phyloP scores from a whole-genome alignment of 371 early-diverging fungal species.

The Coemansia sp. region DNA sequence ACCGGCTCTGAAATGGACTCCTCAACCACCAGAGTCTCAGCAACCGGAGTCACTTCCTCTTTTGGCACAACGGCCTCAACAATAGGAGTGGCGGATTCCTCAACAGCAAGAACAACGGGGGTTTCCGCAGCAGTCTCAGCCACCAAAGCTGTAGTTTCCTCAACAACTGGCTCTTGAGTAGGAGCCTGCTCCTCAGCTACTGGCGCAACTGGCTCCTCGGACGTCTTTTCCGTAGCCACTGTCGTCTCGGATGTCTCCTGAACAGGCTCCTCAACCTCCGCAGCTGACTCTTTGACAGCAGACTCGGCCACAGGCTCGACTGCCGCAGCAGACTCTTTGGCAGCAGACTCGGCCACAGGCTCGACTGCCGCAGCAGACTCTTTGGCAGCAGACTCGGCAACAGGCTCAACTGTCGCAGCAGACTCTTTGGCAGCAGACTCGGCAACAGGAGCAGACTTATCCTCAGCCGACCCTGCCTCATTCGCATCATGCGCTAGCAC shows the following conservation, averaged over 20 bases:
- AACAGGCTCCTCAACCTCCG: not conserved
- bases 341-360: not conserved
- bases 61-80: not conserved
- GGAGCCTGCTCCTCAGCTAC: not conserved
- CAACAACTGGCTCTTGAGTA: not conserved
- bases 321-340: not conserved
- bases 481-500: not conserved
- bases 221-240: not conserved
- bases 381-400: not conserved
- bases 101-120: not conserved
- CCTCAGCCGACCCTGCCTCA: not conserved
- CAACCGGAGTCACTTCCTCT: not conserved
- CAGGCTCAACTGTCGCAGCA: not conserved
- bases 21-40: not conserved
- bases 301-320: not conserved
- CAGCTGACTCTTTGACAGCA: not conserved
- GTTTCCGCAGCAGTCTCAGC: not conserved
- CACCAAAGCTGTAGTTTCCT: not conserved
- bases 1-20: constrained; percentile 1
- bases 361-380: not conserved
- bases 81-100: not conserved
- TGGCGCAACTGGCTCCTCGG: not conserved
- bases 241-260: not conserved
- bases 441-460: not conserved
- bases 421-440: not conserved